These are phyloP conservation scores for Mycothermus thermophilus DNA, from an alignment of 495 filamentous ascomycete genomes.

Conservation along the genomic window DNA sequence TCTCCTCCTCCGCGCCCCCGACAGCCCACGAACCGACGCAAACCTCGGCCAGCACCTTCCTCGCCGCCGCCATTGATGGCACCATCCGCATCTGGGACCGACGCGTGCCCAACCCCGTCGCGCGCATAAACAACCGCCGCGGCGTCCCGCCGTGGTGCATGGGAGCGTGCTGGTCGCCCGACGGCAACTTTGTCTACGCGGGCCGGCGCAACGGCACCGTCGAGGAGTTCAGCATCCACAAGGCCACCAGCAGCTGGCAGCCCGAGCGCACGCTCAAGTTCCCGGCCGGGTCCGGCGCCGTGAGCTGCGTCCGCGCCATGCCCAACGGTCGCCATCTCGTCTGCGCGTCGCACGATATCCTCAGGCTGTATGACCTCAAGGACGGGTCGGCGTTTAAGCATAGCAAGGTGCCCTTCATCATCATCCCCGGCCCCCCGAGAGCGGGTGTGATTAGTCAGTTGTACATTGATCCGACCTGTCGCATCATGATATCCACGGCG, in stretches of 20 bases:
- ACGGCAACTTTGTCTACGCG: conserved; percentile 90
- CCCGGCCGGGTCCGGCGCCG: conserved; percentile 74
- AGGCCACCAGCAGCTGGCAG: conserved; percentile 47
- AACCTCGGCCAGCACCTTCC: conserved; percentile 57
- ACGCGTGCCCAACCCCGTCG: conserved; percentile 59
- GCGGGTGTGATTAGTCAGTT: conserved; percentile 78
- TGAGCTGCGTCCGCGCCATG: conserved; percentile 79
- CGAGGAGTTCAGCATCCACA: conserved; percentile 84
- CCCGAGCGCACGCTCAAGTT: conserved; percentile 80
- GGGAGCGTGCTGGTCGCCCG: conserved; percentile 92
- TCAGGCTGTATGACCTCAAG: conserved; percentile 79
- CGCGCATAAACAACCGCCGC: conserved; percentile 53
- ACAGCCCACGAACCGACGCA: conserved; percentile 26
- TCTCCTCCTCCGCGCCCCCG: conserved; percentile 14
- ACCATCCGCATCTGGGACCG: conserved; percentile 86
- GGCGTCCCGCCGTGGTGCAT: conserved; percentile 93
- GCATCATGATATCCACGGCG: conserved; percentile 79
- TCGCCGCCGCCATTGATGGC: conserved; percentile 79
- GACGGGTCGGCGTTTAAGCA: conserved; percentile 52
- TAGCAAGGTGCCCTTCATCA: conserved; percentile 79
- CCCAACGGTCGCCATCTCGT: conserved; percentile 85
- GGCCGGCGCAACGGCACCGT: conserved; percentile 88
- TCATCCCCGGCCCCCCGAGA: conserved; percentile 78
- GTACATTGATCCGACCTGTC: conserved; percentile 75
- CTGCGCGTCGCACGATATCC: conserved; percentile 89